Percentiles rank a stretch among this genome's conserved stretches.
These are phyloP conservation scores for Fonsecaea erecta DNA, from an alignment of 2,329 filamentous ascomycete species.

Conservation along the genomic window DNA sequence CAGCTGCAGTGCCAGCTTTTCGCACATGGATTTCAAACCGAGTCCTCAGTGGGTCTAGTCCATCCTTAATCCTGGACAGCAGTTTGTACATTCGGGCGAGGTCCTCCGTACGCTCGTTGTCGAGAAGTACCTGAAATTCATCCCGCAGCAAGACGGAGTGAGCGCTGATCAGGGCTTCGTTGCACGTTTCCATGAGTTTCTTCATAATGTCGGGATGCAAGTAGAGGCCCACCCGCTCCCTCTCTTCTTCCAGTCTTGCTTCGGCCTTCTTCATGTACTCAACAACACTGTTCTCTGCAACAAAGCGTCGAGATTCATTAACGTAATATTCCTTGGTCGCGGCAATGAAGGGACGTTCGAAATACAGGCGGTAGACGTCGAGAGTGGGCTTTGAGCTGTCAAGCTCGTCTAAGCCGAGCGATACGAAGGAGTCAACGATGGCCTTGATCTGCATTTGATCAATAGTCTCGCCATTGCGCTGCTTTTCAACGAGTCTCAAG, in stretches of 20 bases:
- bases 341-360: slow-evolving; percentile 87
- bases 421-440: slow-evolving; percentile 95
- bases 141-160: slow-evolving; percentile 86
- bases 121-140: slow-evolving; percentile 91
- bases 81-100: slow-evolving; percentile 96
- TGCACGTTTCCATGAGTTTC: slow-evolving; percentile 82
- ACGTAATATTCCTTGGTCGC: slow-evolving; percentile 87
- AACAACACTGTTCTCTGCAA: slow-evolving; percentile 95
- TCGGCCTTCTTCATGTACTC: slow-evolving; percentile 99
- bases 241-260: slow-evolving; percentile 84
- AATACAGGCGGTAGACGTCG: slow-evolving; percentile 90
- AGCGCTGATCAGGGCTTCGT: slow-evolving; percentile 85
- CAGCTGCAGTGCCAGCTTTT: slow-evolving; percentile 83
- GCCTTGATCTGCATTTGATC: slow-evolving; percentile 96
- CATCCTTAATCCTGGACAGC: slow-evolving; percentile 84
- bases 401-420: slow-evolving; percentile 88
- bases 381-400: slow-evolving; percentile 93
- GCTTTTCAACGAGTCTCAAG: slow-evolving; percentile 92
- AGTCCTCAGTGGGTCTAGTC: slow-evolving; percentile 82
- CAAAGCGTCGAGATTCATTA: slow-evolving; percentile 89
- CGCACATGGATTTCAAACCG: slow-evolving; percentile 92
- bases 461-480: slow-evolving; percentile 95
- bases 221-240: slow-evolving; percentile 89
- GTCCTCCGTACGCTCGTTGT: slow-evolving; percentile 93
- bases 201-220: slow-evolving; percentile 87